phyloP scores from a whole-genome alignment of 2,329 filamentous ascomycete genomes.

The Nigrospora osmanthi region DNA sequence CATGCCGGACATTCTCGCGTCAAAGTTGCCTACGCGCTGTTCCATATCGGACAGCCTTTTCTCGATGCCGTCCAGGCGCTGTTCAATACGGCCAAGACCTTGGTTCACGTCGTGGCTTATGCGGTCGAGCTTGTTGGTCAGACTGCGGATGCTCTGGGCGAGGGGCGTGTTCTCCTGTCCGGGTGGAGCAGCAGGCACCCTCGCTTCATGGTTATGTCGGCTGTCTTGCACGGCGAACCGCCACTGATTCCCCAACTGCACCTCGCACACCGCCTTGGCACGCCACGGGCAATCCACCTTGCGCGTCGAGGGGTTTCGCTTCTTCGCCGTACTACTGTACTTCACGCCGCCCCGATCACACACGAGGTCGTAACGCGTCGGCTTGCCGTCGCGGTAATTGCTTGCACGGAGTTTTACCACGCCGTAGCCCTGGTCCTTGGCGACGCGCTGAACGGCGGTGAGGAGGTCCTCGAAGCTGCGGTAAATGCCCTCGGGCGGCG shows the following conservation, averaged over 20 bases:
- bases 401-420: slow-evolving; percentile 56
- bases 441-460: slow-evolving; percentile 47
- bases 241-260: slow-evolving; percentile 55
- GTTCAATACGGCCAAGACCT: slow-evolving; percentile 42
- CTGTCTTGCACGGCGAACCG: slow-evolving; percentile 53
- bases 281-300: slow-evolving; percentile 58
- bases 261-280: slow-evolving; percentile 56
- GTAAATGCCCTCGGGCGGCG: slow-evolving; percentile 54
- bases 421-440: slow-evolving; percentile 55
- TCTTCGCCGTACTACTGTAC: slow-evolving; percentile 58
- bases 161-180: slow-evolving; percentile 51
- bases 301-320: slow-evolving; percentile 54
- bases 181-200: slow-evolving; percentile 43
- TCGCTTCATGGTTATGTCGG: slow-evolving; percentile 55
- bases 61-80: slow-evolving; percentile 41
- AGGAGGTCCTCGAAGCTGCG: slow-evolving; percentile 52
- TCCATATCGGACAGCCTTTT: slow-evolving; percentile 50
- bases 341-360: slow-evolving; percentile 58
- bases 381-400: slow-evolving; percentile 56
- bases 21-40: slow-evolving; percentile 24
- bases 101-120: slow-evolving; percentile 48
- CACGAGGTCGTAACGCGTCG: slow-evolving; percentile 54
- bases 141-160: slow-evolving; percentile 47
- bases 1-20: slow-evolving; percentile 28
- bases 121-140: slow-evolving; percentile 53